Evolutionary conservation across 2,329 filamentous ascomycete species (phyloP).

Genomic region (Graphilbum ipis-grandicollis): DNA sequence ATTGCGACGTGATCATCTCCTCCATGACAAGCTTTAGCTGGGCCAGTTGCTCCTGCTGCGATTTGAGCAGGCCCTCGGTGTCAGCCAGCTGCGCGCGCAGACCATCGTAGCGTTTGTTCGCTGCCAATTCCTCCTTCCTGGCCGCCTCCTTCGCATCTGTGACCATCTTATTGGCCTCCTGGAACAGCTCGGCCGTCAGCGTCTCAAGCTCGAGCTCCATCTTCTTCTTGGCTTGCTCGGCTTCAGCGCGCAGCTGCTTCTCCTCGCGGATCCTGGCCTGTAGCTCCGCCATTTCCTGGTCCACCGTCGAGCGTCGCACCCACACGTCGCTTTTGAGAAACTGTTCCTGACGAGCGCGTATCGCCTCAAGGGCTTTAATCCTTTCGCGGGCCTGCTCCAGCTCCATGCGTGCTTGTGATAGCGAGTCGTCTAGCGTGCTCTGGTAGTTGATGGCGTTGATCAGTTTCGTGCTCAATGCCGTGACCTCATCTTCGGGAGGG

Average conservation of each 20-base stretch:
- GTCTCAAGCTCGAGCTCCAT: constrained; percentile 89
- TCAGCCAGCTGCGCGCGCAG: constrained; percentile 72
- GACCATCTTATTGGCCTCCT: constrained; percentile 98
- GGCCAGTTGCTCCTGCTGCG: constrained; percentile 81
- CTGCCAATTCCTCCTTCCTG: constrained; percentile 61
- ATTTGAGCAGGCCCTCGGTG: constrained; percentile 68
- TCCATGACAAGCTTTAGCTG: constrained; percentile 90
- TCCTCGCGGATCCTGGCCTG: constrained; percentile 46
- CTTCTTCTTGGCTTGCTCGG: constrained; percentile 65
- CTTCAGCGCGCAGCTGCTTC: constrained; percentile 41
- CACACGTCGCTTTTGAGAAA: constrained; percentile 59
- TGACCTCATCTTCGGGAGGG: constrained; percentile 53
- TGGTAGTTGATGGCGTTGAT: constrained; percentile 97
- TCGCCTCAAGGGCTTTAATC: constrained; percentile 48
- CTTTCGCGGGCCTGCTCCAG: constrained; percentile 54
- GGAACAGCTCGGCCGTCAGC: constrained; percentile 82
- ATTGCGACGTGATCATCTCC: constrained; percentile 52
- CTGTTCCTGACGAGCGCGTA: constrained; percentile 50
- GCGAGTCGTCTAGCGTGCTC: constrained; percentile 74
- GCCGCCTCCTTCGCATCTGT: constrained; percentile 80
- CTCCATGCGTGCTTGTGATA: constrained; percentile 70
- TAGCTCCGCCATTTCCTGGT: constrained; percentile 49
- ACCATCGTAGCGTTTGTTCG: constrained; percentile 76
- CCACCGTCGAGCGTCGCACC: constrained; percentile 57
- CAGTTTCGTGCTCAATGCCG: constrained; percentile 82